Base-by-base conservation (phyloP, 495 filamentous ascomycete genomes). In the Aspergillus bertholletiae region DNA sequence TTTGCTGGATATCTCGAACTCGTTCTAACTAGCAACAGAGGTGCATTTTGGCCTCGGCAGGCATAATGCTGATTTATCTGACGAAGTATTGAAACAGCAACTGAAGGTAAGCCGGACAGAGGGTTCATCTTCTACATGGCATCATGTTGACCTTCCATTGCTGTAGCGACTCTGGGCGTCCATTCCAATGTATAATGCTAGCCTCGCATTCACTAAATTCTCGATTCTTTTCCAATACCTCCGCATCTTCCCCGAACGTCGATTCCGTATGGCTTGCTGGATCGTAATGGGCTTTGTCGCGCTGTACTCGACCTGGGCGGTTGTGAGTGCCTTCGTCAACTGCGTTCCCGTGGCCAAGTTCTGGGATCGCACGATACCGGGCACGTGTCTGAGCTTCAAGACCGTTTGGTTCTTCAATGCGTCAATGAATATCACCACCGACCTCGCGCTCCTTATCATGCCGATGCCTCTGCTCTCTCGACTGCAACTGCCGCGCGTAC, bases 381-480 rank as follows among this genome's bases (percentile, higher is more conserved):
- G 80, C 5, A 53, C 52, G 26, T 88, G 85, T 59, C 73, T 86
- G 46, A 74, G 71, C 50, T 71, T 73, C 23, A 66, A 71, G 40
- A 64, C 61, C 1, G 48, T 74, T n/a, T 75, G 70, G 71, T 80
- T 80, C 47, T 74, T 78, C 56, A 83, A 83, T 51, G 76, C 80
- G 1, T 73, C 72, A 0, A 76, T 84, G 62, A 76, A 76, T 20
- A 82, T 83, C 30, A 59, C 61, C n/a, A 80, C 75, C 17, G 82
- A 86, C 59, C 28, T 84, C n/a, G 65, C 78, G 23, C 75, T 86
- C 13, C 74, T 84, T 5, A 47, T 75, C 3, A 49, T 85, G 26
- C 83, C 83, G 5, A 80, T 86, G 72, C 80, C 78, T 2, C 65
- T 80, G 0, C 72, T 86, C 35, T 75, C 70, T 34, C 60, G 73